Percentiles rank a stretch among this genome's conserved stretches.
Conservation (phyloP, 352 stramenopile species). For the Globisporangium solare region DNA sequence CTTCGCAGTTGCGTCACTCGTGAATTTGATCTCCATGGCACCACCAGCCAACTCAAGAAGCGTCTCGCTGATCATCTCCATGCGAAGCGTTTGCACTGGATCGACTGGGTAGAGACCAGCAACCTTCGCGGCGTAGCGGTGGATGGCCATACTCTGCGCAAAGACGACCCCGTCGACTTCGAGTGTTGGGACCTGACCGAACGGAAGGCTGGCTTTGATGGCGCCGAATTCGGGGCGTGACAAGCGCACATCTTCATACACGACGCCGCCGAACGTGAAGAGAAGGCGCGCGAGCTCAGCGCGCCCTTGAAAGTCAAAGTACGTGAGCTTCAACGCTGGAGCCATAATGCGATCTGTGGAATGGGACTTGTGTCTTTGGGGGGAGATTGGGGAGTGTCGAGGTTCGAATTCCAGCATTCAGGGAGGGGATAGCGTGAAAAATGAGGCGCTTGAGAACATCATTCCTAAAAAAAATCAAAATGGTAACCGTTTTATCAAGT, state of each 20-base stretch:
- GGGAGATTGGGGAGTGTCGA: not conserved
- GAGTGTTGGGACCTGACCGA: conserved; percentile 37
- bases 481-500: too few relatives aligned
- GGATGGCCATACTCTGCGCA: conserved; percentile 39
- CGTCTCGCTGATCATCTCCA: conserved; percentile 19
- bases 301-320: conserved; percentile 51
- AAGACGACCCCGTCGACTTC: conserved; percentile 29
- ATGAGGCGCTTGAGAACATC: too few relatives aligned
- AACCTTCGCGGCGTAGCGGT: conserved; percentile 39
- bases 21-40: conserved; percentile 15
- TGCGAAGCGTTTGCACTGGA: conserved; percentile 19
- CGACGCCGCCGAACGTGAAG: conserved; percentile 44
- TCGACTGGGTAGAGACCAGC: conserved; percentile 27
- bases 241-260: conserved; percentile 64
- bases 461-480: too few relatives aligned
- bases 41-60: conserved; percentile 18
- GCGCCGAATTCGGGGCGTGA: conserved; percentile 29
- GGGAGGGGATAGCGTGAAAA: too few relatives aligned
- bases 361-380: not conserved
- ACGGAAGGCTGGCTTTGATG: conserved; percentile 48
- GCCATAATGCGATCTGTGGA: not conserved
- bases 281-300: conserved; percentile 61
- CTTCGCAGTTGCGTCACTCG: conserved; percentile 21
- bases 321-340: conserved; percentile 55
- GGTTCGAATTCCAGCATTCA: too few relatives aligned